Percentiles rank a stretch among this genome's conserved stretches.
phyloP scores from a whole-genome alignment of 2,329 filamentous ascomycete genomes.

The Hypoxylon sp. region DNA sequence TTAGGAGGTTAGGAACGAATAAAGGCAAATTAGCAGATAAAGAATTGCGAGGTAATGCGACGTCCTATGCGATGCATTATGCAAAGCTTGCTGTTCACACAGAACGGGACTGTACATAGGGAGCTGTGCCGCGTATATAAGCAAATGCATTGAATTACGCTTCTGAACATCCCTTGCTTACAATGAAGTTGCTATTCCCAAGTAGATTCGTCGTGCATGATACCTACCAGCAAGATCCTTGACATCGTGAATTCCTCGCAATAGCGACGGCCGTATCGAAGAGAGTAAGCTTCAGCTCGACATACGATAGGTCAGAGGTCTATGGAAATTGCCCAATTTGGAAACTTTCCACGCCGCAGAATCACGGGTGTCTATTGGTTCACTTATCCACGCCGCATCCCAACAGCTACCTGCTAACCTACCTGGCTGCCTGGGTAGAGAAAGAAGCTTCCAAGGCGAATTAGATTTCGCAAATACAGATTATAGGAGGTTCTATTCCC shows the following conservation, averaged over 20 bases:
- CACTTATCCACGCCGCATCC: background rate
- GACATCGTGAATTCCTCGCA: background rate
- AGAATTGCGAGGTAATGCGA: slow-evolving; percentile 11
- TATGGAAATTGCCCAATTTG: slow-evolving; percentile 44
- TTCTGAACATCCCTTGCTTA: slow-evolving; percentile 8
- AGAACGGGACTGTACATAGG: slow-evolving; percentile 25
- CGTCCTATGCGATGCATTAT: slow-evolving; percentile 17
- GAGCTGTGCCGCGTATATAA: slow-evolving; percentile 12
- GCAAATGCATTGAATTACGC: slow-evolving; percentile 10
- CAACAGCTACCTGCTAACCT: background rate
- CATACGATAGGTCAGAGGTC: slow-evolving; percentile 36
- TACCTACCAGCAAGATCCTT: slow-evolving; percentile 10
- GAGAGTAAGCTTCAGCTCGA: slow-evolving; percentile 15
- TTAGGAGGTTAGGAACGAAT: background rate
- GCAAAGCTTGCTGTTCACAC: slow-evolving; percentile 6
- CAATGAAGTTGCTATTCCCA: background rate
- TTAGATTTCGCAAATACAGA: background rate
- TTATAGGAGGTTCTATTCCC: background rate
- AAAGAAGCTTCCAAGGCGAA: background rate
- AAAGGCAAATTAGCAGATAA: slow-evolving; percentile 1
- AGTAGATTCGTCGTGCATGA: background rate
- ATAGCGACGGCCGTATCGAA: background rate
- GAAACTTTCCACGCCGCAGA: slow-evolving; percentile 32
- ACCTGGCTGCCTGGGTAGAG: background rate
- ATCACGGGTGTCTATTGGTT: slow-evolving; percentile 14